phyloP scores from a whole-genome alignment of 176 grass and related monocot species.

The Tillandsia leiboldiana region DNA sequence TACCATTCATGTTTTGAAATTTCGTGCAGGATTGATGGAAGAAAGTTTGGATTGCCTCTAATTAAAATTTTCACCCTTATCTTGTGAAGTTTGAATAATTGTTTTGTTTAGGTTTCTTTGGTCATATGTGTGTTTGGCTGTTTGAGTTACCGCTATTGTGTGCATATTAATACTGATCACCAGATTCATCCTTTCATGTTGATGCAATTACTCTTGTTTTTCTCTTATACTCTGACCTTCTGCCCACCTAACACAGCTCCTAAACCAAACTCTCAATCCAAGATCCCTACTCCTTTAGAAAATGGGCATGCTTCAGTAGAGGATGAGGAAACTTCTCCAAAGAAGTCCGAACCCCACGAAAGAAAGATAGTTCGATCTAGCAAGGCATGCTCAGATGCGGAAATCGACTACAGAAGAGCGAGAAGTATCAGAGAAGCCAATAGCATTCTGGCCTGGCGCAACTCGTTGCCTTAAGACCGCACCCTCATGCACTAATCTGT shows the following conservation, averaged over 20 bases:
- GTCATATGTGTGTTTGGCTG: neutral
- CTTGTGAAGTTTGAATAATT: neutral
- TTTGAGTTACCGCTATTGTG: neutral
- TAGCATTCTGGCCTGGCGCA: conserved; percentile 52
- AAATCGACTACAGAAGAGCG: conserved; percentile 82
- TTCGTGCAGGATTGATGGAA: neutral
- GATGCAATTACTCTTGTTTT: neutral
- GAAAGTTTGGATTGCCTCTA: neutral
- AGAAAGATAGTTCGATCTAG: conserved; percentile 53
- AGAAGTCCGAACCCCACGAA: conserved; percentile 29
- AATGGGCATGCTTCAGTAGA: conserved; percentile 53
- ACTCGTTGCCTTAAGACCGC: conserved; percentile 49
- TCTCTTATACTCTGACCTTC: neutral
- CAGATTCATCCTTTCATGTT: neutral
- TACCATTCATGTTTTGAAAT: neutral
- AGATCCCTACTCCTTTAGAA: conserved; percentile 4
- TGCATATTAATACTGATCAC: neutral
- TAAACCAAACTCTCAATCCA: neutral
- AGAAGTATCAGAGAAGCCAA: conserved; percentile 96
- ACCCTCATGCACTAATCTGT: conserved; percentile 31
- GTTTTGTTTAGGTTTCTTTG: neutral
- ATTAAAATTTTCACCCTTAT: neutral
- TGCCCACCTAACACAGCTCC: neutral
- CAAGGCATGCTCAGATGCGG: conserved; percentile 81
- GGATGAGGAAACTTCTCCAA: conserved; percentile 39